Percentiles rank a stretch among this genome's conserved stretches.
Conservation (phyloP, 768 basidiomycete genomes). For the Psilocybe sp. region DNA sequence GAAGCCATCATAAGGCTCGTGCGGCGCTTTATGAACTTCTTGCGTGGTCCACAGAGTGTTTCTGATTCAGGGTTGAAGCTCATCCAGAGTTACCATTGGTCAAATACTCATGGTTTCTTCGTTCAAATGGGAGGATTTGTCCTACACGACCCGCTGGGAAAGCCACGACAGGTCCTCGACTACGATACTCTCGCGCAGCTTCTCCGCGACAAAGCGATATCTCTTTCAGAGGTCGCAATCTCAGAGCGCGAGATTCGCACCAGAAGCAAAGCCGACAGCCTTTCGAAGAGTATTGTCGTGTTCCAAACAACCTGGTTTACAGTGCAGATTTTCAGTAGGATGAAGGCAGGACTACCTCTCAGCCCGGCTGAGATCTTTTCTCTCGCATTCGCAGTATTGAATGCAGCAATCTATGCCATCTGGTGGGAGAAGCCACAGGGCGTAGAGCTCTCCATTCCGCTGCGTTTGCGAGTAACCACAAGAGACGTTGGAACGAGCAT, state of each 20-base stretch:
- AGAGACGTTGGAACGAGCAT: background rate
- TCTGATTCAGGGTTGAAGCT: too few species aligned
- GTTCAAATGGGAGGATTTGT: conserved; percentile 14
- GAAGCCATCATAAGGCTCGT: too few species aligned
- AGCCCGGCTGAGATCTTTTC: conserved; percentile 33
- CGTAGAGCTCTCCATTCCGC: conserved; percentile 10
- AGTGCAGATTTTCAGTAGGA: conserved; percentile 22
- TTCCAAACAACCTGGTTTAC: conserved; percentile 33
- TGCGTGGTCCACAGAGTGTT: too few species aligned
- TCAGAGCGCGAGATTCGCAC: conserved; percentile 15
- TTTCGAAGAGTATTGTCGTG: conserved; percentile 30
- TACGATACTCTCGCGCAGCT: background rate
- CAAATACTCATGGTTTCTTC: conserved; percentile 9
- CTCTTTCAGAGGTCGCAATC: conserved; percentile 9
- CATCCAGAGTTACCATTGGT: background rate
- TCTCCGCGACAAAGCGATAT: background rate
- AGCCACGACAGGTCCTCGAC: background rate
- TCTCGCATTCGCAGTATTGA: conserved; percentile 26
- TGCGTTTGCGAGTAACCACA: background rate
- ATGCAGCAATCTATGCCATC: conserved; percentile 22
- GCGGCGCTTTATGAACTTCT: too few species aligned
- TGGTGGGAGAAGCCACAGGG: conserved; percentile 39
- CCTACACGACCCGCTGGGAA: conserved; percentile 16
- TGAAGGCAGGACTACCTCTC: conserved; percentile 16
- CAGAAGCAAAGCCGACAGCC: conserved; percentile 25